phyloP scores from a whole-genome alignment of 176 grass and related monocot genomes.

The Aegilops bicornis region DNA sequence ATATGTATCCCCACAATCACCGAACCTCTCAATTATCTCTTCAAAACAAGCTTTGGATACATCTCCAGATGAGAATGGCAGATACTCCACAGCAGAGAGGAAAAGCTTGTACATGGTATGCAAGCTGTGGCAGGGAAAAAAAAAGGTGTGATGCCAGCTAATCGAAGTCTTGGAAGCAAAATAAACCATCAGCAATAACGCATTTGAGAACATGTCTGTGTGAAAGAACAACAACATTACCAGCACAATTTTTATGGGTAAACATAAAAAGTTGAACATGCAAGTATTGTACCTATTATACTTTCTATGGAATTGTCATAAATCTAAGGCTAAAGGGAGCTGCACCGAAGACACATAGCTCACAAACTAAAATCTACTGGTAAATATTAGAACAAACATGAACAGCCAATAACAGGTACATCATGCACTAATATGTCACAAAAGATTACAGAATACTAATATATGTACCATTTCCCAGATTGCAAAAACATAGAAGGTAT shows the following conservation, averaged over 20 bases:
- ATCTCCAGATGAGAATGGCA: conserved; percentile 77
- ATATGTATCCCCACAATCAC: conserved; percentile 22
- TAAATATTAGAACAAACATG: conserved; percentile 10
- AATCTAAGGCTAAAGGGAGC: not conserved
- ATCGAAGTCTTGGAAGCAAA: not conserved
- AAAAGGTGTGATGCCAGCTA: not conserved
- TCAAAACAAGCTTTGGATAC: conserved; percentile 75
- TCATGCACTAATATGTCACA: conserved; percentile 16
- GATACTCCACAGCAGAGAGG: conserved; percentile 84
- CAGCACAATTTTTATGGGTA: not conserved
- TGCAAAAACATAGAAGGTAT: conserved; percentile 5
- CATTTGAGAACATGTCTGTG: not conserved
- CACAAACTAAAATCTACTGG: not conserved
- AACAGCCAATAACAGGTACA: not conserved
- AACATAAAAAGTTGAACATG: not conserved
- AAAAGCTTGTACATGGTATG: conserved; percentile 93
- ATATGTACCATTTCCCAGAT: not conserved
- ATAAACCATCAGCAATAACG: conserved; percentile 8
- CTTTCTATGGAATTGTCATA: not conserved
- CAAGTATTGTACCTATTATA: not conserved
- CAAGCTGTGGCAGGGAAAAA: conserved; percentile 51
- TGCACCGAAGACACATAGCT: not conserved
- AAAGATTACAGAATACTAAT: not conserved
- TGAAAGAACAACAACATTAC: not conserved
- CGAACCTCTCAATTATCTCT: conserved; percentile 94